Conservation (phyloP, 179 eudicot species). For the Gypsophila paniculata region DNA sequence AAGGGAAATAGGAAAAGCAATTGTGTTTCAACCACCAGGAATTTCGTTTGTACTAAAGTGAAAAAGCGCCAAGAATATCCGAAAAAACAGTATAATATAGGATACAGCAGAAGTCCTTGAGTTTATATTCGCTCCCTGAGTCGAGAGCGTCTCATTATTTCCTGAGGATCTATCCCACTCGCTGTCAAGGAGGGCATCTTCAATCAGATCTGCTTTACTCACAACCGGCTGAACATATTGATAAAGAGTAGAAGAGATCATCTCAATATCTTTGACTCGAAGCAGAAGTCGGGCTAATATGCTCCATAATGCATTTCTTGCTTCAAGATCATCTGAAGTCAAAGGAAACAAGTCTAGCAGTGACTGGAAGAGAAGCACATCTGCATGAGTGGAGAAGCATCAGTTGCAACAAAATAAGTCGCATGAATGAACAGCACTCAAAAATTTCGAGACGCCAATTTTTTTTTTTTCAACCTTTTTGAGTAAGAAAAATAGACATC, state of each 20-base stretch:
- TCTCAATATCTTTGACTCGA: conserved; percentile 39
- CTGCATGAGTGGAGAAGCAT: conserved; percentile 43
- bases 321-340: conserved; percentile 78
- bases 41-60: background rate
- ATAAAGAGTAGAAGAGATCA: conserved; percentile 42
- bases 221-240: conserved; percentile 46
- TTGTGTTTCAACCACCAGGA: background rate
- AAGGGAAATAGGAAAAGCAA: conserved; percentile 36
- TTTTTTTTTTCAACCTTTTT: background rate
- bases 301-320: conserved; percentile 86
- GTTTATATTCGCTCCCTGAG: conserved; percentile 28
- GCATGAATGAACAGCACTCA: conserved; percentile 11
- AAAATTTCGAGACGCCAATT: background rate
- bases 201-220: conserved; percentile 57
- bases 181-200: conserved; percentile 67
- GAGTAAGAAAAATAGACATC: background rate
- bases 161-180: conserved; percentile 33
- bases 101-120: conserved; percentile 68
- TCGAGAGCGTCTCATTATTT: conserved; percentile 23
- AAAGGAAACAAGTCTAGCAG: conserved; percentile 70
- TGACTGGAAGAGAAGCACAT: conserved; percentile 63
- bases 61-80: background rate
- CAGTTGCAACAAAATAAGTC: background rate
- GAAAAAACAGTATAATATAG: conserved; percentile 25
- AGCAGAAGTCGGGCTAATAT: conserved; percentile 50